Base-by-base conservation (phyloP, 139 green algal genomes). In the Medakamo hakoo region DNA sequence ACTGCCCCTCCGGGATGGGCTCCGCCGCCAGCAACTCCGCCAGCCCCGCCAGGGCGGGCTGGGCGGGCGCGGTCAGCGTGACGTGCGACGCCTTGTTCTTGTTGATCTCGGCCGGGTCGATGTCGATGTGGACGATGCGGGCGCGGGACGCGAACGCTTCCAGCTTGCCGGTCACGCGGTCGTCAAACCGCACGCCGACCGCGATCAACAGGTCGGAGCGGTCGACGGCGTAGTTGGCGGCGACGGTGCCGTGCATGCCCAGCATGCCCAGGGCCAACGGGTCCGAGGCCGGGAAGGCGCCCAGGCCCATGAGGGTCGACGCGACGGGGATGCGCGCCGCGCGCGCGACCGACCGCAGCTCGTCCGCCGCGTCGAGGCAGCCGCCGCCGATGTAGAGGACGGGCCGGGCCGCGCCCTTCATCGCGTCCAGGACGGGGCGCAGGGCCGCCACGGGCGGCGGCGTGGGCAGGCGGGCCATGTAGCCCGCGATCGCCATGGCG, bases 21-120 rank as follows among this genome's bases (percentile, higher is more conserved):
- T 63, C 52, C 57, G 70, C 59, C n/a, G 71, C 58, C 25, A 90
- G 68, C 49, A 78, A 29, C 30, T 69, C 58, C 68, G 88, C 88
- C 26, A 90, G 66, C 31, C 59, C 30, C 28, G 23, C 62, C 30
- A 95, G 79, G 20, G 88, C 73, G 2, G 79, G 67, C 66, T 80
- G 82, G 2, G 89, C 76, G 71, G 98, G 88, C 24, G 88, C 73
- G 66, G 68, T 88, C 27, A 97, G 63, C 14, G 88, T 74, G 57
- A 97, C 80, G 74, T 95, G 80, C 23, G 91, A 82, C 9, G 82
- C 32, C 84, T 99, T 99, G 93, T 99, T 99, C 85, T 99, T 99
- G 74, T 86, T 66, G 70, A 99, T 96, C 82, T 99, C 92, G 2
- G 93, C 93, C 1, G 93, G 82, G 78, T 99, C 93, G 62, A 99